These are phyloP conservation scores for Podospora bellae-mahoneyi DNA, from an alignment of 495 filamentous ascomycete species.

Conservation along the genomic window DNA sequence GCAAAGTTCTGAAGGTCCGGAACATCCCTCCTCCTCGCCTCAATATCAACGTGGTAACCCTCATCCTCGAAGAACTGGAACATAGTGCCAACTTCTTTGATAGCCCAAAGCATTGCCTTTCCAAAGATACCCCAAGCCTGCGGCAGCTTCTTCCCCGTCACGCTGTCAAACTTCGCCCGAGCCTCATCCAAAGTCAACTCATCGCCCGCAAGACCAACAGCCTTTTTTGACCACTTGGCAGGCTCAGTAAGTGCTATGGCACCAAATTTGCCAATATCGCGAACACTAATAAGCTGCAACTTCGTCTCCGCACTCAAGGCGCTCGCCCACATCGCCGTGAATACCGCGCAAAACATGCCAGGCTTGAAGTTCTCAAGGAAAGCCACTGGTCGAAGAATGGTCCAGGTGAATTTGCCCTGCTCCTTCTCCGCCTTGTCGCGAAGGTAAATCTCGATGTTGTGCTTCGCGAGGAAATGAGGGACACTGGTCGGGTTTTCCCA, in stretches of 20 bases:
- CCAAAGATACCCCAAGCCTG: constrained; percentile 46
- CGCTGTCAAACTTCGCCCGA: constrained; percentile 48
- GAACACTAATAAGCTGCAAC: constrained; percentile 56
- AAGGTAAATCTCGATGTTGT: constrained; percentile 63
- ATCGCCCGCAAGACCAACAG: constrained; percentile 33
- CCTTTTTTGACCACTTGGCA: constrained; percentile 29
- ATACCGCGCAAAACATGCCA: constrained; percentile 54
- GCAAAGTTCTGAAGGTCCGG: constrained; percentile 56
- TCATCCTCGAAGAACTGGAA: constrained; percentile 60
- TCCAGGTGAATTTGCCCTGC: constrained; percentile 44
- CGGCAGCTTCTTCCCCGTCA: constrained; percentile 49
- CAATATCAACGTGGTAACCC: constrained; percentile 60
- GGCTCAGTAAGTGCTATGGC: constrained; percentile 52
- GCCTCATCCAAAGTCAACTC: constrained; percentile 36
- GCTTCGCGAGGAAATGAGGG: constrained; percentile 62
- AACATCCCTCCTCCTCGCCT: constrained; percentile 47
- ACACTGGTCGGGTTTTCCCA: constrained; percentile 56
- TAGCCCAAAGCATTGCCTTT: constrained; percentile 39
- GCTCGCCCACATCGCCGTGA: constrained; percentile 52
- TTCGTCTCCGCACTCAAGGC: constrained; percentile 39
- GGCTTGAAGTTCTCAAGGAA: constrained; percentile 63
- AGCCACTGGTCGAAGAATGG: constrained; percentile 57
- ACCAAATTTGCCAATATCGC: constrained; percentile 63
- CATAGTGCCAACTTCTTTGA: constrained; percentile 58
- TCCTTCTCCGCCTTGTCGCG: constrained; percentile 36